Evolutionary conservation across 2,329 filamentous ascomycete species (phyloP).

Genomic region (Phaeosphaeriaceae sp.): DNA sequence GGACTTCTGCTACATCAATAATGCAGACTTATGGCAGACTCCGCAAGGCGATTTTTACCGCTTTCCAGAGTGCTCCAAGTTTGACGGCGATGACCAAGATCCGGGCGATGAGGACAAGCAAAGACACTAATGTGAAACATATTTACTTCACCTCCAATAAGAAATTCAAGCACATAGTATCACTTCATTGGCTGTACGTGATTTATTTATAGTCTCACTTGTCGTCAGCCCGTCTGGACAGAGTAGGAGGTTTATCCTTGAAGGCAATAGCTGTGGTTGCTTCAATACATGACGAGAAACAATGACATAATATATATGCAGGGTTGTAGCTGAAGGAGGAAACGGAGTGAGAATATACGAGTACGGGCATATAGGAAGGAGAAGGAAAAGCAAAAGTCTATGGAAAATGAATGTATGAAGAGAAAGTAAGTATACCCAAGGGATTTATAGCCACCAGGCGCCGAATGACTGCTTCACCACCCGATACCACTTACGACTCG

Average conservation of each 20-base stretch:
- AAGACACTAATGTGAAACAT: background rate
- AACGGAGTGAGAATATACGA: background rate
- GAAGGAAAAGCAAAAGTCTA: background rate
- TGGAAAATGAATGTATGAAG: background rate
- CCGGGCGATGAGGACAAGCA: background rate
- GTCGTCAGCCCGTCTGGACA: too few species aligned
- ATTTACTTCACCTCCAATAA: too few species aligned
- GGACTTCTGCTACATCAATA: slow-evolving; percentile 40
- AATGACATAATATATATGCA: background rate
- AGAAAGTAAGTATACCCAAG: background rate
- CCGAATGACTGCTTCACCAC: background rate
- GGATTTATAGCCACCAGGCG: background rate
- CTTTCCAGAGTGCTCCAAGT: background rate
- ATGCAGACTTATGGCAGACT: slow-evolving; percentile 35
- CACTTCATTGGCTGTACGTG: too few species aligned
- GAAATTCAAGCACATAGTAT: too few species aligned
- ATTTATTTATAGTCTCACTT: too few species aligned
- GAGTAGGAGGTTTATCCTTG: too few species aligned
- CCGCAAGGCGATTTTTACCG: slow-evolving; percentile 28
- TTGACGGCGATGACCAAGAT: background rate
- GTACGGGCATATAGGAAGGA: too few species aligned
- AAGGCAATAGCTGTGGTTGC: too few species aligned
- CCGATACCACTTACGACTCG: background rate
- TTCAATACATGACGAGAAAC: too few species aligned
- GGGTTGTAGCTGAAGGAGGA: background rate